These are phyloP conservation scores for Eucalyptus marginata DNA, from an alignment of 345 rosid genomes.

Conservation along the genomic window DNA sequence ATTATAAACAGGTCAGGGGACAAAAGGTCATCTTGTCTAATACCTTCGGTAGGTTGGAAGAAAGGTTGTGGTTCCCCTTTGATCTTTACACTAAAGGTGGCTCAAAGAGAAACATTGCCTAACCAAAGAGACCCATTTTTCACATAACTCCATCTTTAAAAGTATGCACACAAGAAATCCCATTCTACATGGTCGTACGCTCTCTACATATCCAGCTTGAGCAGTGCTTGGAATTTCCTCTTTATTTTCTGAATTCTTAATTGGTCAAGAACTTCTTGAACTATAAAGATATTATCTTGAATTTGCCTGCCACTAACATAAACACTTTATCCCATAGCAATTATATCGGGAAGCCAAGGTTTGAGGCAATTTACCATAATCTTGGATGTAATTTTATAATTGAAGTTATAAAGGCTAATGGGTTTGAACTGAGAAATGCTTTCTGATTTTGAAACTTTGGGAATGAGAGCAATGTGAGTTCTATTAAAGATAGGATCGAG, in stretches of 20 bases:
- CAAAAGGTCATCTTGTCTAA: not conserved
- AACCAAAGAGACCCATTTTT: not conserved
- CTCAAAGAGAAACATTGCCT: accelerated
- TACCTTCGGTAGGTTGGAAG: not conserved
- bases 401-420: not conserved
- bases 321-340: too few species aligned
- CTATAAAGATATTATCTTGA: not conserved
- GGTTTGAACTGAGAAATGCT: not conserved
- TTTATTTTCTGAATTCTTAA: not conserved
- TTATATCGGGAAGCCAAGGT: not conserved
- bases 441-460: not conserved
- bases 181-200: not conserved
- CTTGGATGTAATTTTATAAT: too few species aligned
- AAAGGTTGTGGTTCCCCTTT: not conserved
- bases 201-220: not conserved
- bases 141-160: not conserved
- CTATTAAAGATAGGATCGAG: not conserved
- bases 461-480: not conserved
- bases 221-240: not conserved
- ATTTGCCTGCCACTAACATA: not conserved
- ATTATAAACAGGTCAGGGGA: too few species aligned
- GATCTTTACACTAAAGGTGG: not conserved
- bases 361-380: not conserved
- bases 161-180: not conserved
- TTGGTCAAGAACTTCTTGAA: not conserved